Conservation (phyloP, 768 basidiomycete genomes). For the Lactifluus piperatus region DNA sequence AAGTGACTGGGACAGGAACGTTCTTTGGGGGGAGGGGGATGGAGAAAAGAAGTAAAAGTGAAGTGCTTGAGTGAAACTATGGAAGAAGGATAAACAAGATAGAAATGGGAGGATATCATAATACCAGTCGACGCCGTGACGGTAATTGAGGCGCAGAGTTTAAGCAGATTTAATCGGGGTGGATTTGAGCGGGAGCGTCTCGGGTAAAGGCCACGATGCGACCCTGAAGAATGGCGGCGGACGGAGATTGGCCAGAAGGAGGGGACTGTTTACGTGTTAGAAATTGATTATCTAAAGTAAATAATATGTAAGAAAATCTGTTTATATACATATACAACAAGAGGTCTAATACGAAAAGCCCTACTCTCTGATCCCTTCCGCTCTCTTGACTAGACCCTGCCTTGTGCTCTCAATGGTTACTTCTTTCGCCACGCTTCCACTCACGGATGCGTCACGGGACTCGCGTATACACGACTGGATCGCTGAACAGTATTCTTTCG, state of each 20-base stretch:
- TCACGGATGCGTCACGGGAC: constrained; percentile 18
- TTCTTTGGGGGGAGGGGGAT: neutral
- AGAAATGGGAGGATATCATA: neutral
- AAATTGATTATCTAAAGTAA: constrained; percentile 1
- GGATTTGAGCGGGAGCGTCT: constrained; percentile 1
- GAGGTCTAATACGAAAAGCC: neutral
- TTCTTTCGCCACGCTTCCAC: constrained; percentile 13
- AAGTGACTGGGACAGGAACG: constrained; percentile 10
- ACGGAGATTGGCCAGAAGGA: constrained; percentile 17
- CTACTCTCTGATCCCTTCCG: neutral
- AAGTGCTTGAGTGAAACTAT: neutral
- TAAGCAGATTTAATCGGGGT: neutral
- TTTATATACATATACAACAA: constrained; percentile 9
- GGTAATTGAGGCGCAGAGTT: neutral
- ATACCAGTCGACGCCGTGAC: neutral
- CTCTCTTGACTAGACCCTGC: neutral
- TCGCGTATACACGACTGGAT: constrained; percentile 21
- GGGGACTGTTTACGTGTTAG: constrained; percentile 16
- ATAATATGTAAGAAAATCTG: constrained; percentile 4
- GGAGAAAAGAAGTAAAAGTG: neutral
- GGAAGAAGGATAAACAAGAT: neutral
- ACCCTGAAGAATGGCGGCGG: constrained; percentile 3
- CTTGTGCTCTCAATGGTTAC: constrained; percentile 6
- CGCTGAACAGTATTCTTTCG: constrained; percentile 20
- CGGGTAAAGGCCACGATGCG: constrained; percentile 13